Base-by-base conservation (phyloP, 805 yeast genomes). In the Monosporozyma aquatica region DNA sequence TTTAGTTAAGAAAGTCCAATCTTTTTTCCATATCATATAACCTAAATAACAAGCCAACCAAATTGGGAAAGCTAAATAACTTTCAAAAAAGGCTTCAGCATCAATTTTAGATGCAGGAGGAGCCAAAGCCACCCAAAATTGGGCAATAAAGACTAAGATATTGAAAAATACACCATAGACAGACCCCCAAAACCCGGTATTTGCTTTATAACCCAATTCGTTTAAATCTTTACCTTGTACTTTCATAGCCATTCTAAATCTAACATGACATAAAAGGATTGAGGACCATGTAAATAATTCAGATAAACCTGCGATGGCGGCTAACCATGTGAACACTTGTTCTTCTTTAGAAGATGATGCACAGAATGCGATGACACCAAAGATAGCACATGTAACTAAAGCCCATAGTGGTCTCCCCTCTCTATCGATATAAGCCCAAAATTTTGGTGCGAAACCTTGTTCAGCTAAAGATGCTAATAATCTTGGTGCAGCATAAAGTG, bases 401-500 rank as follows among this genome's bases (percentile, higher is more conserved):
- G 82, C 78, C 33, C 70, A 67, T 34, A 75, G 59, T 14, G 86
- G 86, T 55, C 81, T 70, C 38, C 82, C 81, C 34, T 67, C 59
- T 51, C 71, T 69, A 60, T 78, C 82, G 43, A 76, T 67, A 48
- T 72, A 74, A 40, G 71, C 74, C 49, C 73, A 54, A 53, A 45
- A 56, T 46, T 62, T 60, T 52, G 89, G 89, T 38, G 78, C 82
- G 53, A 75, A 72, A 8, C 85, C 84, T 61, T 80, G 84, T 45
- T 76, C 78, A 14, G 87, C 80, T 53, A 82, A 65, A 18, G 85
- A 74, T 41, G 76, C 78, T 42, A 82, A 56, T 8, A 86, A 70
- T 69, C 90, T 74, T 39, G 87, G 80, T 47, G 80, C 74, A n/a
- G 81, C 84, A 58, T 72, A 82, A 33, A 81, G 75, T 2, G 87